Percentiles rank a stretch among this genome's conserved stretches.
Conservation (phyloP, 116 monocot species). For the Cymodocea nodosa region DNA sequence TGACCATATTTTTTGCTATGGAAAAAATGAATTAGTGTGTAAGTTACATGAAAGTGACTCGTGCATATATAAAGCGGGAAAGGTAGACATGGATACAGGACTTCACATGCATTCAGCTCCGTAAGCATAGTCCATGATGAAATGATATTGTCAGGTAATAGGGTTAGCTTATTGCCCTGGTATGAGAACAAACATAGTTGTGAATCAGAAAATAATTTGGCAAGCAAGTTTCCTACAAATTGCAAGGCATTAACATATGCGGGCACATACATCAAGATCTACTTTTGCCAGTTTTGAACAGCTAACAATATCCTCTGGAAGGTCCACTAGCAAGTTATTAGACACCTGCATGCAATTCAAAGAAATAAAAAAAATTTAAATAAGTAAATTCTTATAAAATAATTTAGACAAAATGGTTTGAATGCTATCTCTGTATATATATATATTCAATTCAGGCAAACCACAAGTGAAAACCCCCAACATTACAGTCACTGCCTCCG, state of each 20-base stretch:
- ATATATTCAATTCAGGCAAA: too few relatives aligned
- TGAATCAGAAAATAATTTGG: neutral
- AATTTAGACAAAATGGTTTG: too few relatives aligned
- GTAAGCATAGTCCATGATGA: conserved; percentile 66
- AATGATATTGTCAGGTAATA: conserved; percentile 46
- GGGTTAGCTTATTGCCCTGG: conserved; percentile 70
- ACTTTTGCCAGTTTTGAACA: conserved; percentile 68
- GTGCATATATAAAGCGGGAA: neutral
- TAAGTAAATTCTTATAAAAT: neutral
- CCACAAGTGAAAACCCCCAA: too few relatives aligned
- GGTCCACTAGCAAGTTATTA: conserved; percentile 40
- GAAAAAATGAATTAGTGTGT: neutral
- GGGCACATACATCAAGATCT: conserved; percentile 65
- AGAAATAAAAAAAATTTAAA: neutral
- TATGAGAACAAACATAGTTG: conserved; percentile 15
- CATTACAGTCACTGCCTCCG: too few relatives aligned
- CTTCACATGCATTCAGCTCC: conserved; percentile 79
- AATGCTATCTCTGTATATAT: too few relatives aligned
- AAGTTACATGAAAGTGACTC: neutral
- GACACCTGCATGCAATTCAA: conserved; percentile 29
- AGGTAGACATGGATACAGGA: neutral
- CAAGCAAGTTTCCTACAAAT: neutral
- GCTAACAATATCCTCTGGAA: conserved; percentile 61
- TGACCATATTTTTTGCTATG: conserved; percentile 76
- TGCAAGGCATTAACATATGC: neutral